Evolutionary conservation across 2,329 filamentous ascomycete genomes (phyloP), one percentile per base, ranked within the genome.

Genomic region (Pseudodiploospora longispora): DNA sequence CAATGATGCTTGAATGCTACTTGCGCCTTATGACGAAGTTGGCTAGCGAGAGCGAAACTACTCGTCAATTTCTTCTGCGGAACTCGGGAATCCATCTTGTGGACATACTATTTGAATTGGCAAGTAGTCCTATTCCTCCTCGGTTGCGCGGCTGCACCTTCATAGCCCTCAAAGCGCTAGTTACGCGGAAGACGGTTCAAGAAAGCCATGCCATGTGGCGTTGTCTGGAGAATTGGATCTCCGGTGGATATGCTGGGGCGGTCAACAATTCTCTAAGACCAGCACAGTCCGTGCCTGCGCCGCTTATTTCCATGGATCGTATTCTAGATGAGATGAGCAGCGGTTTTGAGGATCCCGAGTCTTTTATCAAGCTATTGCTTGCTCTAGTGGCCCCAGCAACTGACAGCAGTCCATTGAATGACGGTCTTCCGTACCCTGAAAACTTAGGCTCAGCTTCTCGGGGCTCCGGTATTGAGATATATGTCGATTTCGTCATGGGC

Each of bases 1-100:
- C 85, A n/a, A 86, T 95, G 66, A 96, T 98, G 87, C 74, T 98
- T 29, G 89, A 96, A 59, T 91, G 88, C 54, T 97, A 97, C 60
- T 73, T 98, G 42, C 82, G 91, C 30, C 75, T 98, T 5, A 85
- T 95, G 55, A 80, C 87, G 4, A 88, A 94, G 61, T 71, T 98
- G 7, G 83, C 84, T 49, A 74, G 76, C 27, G 81, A 91, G 58
- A 95, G 87, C 57, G 71, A 76, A 47, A 69, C 72, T 19, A 85
- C 88, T 2, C 78, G 91, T 40, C 67, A 76, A 31, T 95, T 84
- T 71, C 73, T 97, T 47, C 68, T 94, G 27, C 75, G 80, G 36
- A 75, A 71, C 44, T 63, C 82, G 27, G 75, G 63, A 5, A 83
- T 87, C 54, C 82, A 80, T 52, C 69, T 96, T 35, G 75, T 85